Evolutionary conservation across 768 basidiomycete species (phyloP), one percentile per base, ranked within the genome.

Genomic region (Boletellus ananas): DNA sequence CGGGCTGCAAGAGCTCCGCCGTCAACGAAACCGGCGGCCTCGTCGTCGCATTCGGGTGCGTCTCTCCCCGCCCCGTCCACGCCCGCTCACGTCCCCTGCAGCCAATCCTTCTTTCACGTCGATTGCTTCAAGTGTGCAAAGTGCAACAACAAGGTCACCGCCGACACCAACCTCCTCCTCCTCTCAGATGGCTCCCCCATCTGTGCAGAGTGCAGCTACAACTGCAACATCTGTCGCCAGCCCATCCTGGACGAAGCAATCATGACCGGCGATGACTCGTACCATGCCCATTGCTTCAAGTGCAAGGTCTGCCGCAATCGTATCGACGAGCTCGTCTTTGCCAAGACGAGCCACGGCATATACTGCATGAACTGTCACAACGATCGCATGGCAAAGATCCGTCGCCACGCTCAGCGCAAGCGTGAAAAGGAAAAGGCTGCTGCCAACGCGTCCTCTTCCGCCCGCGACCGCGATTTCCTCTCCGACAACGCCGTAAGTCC

Each of bases 321-420:
- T 50, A 99, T 99, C 56, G 94, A 98, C 70, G 96, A 99, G 67
- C 82, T 98, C 45, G 93, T 98, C 49, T 99, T 97, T 56, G 96
- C 96, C 51, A 98, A 98, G 75, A 98, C 96, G 1, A 90, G 85
- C 52, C 91, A 96, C 62, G 96, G 96, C 47, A 97, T 98, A 49
- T 98, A 98, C 66, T 99, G 96, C 67, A 98, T 95, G 96, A 80
- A 84, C 43, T 99, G 96, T 62, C 96, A 99, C 65, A 97, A 93
- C 69, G 92, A 97, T 52, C 89, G 96, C 54, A 96, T 98, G 72
- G 92, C 91, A 33, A 84, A 90, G 59, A 94, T 93, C 55, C 74
- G 93, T 57, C 84, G 87, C 52, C 91, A 97, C 67, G 87, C 89
- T 3, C 94, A 97, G 70, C 90, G 88, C 67, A 85, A 90, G 62